phyloP scores from a whole-genome alignment of 2,329 filamentous ascomycete genomes.

The Phialophora tarda region DNA sequence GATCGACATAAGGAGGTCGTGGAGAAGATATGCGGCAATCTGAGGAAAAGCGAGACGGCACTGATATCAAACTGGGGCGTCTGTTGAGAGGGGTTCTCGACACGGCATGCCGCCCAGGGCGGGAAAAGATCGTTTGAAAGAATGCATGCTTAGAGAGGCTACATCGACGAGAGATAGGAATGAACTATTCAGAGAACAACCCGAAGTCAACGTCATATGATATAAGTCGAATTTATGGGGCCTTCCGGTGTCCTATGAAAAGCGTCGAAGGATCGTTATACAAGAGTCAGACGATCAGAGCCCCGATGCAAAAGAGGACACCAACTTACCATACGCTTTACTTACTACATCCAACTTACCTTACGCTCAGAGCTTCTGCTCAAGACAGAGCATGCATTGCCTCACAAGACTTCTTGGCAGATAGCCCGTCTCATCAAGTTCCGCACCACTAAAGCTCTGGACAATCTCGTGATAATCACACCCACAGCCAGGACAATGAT shows the following conservation, averaged over 20 bases:
- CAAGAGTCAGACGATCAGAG: neutral
- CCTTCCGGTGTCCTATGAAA: neutral
- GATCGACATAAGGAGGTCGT: no score
- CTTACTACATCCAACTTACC: neutral
- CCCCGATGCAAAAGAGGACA: neutral
- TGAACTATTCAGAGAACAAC: neutral
- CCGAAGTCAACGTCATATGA: neutral
- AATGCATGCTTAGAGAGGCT: neutral
- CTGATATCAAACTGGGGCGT: no score
- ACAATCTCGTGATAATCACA: conserved; percentile 8
- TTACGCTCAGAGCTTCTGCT: conserved; percentile 5
- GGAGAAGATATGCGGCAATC: no score
- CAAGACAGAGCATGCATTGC: conserved; percentile 16
- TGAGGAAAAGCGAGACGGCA: no score
- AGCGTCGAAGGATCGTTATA: neutral
- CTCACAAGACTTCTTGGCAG: conserved; percentile 18
- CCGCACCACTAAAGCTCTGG: conserved; percentile 7
- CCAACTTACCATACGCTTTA: neutral
- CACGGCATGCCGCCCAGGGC: neutral
- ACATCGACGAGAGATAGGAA: neutral
- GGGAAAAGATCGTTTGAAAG: neutral
- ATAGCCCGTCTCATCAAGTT: neutral
- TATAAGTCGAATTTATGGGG: neutral
- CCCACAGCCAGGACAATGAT: conserved; percentile 27
- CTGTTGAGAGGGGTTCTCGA: no score